Base-by-base conservation (phyloP, 106 monocot species). In the Dioscorea zingiberensis region DNA sequence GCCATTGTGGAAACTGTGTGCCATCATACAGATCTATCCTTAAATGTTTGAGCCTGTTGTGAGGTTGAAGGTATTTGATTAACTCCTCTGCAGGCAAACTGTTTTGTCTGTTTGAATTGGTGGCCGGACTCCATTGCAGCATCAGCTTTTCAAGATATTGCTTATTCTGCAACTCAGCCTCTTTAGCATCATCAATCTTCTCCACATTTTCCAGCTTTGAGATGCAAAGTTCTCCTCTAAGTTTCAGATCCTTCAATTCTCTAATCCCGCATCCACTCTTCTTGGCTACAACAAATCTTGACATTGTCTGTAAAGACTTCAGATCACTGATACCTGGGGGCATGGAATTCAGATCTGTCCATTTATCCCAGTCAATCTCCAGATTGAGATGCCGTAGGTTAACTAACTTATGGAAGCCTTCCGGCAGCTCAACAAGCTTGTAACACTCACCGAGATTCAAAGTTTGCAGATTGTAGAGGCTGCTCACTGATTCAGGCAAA, bases 321-420 rank as follows among this genome's bases (percentile, higher is more conserved):
- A 81, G 65, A 15, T 59, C 32, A 25, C 67, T 71, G 48, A 81
- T 65, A 47, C 78, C 70, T 49, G 81, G 63, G 23, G 85, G 85
- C 66, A 77, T 81, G 2, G 72, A 47, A 27, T 44, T 57, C 44
- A 85, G 22, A 44, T 55, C 66, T n/a, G n/a, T 57, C n/a, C 55
- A 28, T 18, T n/a, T 71, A 53, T 63, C 44, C 30, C 68, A 58
- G 45, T 65, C 69, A 73, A 71, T 56, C 22, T 87, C 64, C 60
- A 87, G 69, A 64, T 71, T 64, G 27, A 84, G 74, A 75, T 88
- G 81, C 27, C 75, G 67, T 21, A 88, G 70, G 59, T 84, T 84
- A 44, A 65, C 57, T 19, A 88, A 74, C 0, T 54, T 74, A 45
- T 44, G 60, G 16, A 72, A 70, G 30, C 69, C 80, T 58, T 66